Conservation (phyloP, 768 basidiomycete species). For the Leccinum disarticulatum region DNA sequence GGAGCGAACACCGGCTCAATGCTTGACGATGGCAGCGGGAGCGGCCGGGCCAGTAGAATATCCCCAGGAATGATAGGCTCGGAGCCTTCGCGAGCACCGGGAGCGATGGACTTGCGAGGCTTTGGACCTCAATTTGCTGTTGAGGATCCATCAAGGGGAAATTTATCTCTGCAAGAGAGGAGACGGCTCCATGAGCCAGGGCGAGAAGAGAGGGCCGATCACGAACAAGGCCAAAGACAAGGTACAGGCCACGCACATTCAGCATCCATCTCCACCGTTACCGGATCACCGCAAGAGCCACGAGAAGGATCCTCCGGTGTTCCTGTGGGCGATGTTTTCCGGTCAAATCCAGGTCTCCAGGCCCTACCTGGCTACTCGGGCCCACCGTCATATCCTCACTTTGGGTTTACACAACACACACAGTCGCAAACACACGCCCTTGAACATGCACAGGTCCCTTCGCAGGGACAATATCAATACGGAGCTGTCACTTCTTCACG, state of each 20-base stretch:
- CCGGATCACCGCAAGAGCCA: constrained; percentile 16
- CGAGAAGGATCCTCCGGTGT: not conserved
- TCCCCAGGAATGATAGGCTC: constrained; percentile 16
- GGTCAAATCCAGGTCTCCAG: constrained; percentile 1
- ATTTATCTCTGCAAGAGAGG: constrained; percentile 3
- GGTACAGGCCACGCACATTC: constrained; percentile 20
- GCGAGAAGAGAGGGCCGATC: not conserved
- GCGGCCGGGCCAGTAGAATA: constrained; percentile 12
- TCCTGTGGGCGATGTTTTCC: not conserved
- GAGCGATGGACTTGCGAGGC: not conserved
- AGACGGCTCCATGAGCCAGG: not conserved
- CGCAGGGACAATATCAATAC: constrained; percentile 15
- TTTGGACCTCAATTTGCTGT: not conserved
- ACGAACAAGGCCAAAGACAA: not conserved
- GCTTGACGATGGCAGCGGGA: constrained; percentile 14
- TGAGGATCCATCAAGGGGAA: not conserved
- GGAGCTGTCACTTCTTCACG: constrained; percentile 1
- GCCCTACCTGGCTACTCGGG: constrained; percentile 3
- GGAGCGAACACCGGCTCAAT: constrained; percentile 23
- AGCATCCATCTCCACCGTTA: constrained; percentile 27
- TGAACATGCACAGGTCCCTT: not conserved
- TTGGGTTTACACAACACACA: constrained; percentile 4
- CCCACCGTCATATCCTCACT: constrained; percentile 3
- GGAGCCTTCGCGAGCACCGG: constrained; percentile 12
- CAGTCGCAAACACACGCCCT: constrained; percentile 6